Base-by-base conservation (phyloP, 2,329 filamentous ascomycete species). In the Lasiodiplodia sp. region DNA sequence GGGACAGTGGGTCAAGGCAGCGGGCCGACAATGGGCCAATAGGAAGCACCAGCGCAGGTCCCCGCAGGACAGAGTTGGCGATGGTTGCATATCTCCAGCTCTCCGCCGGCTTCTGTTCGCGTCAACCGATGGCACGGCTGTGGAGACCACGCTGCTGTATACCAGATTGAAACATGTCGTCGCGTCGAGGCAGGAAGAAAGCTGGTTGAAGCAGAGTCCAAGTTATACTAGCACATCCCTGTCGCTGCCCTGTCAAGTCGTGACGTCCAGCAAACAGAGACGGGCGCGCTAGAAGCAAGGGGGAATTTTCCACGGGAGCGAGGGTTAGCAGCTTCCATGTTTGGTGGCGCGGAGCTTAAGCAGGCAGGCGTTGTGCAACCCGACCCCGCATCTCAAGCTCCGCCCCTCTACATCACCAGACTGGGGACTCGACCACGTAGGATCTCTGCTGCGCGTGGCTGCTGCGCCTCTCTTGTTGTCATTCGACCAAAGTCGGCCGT, bases 11-110 rank as follows among this genome's bases (percentile, higher is more conserved):
- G 31, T 51, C 16, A 52, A 18, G 6, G 18, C 18, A 3, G n/a
- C 60, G 60, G 60, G n/a, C 60, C 60, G 60, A 64, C 28, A 64
- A 21, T 8, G 7, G 25, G n/a, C 60, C 60, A 64, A 64, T 64
- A 12, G 28, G 60, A 25, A 31, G 44, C 44, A 8, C 0, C 6
- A 31, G 60, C 28, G 58, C 58, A 25, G 44, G 25, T 52, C 28
- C 31, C 60, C 44, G 16, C 40, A 44, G 60, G 60, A 64, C 25
- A 1, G 18, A 5, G 11, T 16, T 5, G 18, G 18, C 38, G 21
- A 23, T 21, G 51, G 34, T 18, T 40, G 34, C 34, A 47, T 38
- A 11, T 37, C 28, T 16, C 57, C 40, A 51, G 40, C 57, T 62
- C 57, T 62, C 38, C 38, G 47, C 57, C 25, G 38, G 18, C 40